phyloP scores from a whole-genome alignment of 163 green algal genomes.

The Prototheca cutis region DNA sequence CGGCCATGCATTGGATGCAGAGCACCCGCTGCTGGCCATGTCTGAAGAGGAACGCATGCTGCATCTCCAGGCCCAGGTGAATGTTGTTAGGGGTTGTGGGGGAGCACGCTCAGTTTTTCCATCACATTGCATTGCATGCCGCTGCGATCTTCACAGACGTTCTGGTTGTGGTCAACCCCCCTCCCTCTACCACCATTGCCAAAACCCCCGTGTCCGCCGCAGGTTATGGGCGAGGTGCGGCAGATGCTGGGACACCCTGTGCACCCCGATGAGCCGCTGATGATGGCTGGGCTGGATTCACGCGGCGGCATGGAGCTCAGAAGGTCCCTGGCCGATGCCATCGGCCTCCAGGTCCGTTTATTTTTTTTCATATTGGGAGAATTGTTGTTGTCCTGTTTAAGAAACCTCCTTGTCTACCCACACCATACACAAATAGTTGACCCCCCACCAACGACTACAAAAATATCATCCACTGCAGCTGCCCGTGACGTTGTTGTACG shows the following conservation, averaged over 20 bases:
- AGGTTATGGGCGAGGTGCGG: conserved; percentile 45
- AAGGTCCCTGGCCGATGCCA: conserved; percentile 36
- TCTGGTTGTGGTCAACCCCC: no score
- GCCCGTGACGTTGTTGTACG: conserved; percentile 75
- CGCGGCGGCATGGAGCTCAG: conserved; percentile 74
- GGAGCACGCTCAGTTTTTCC: no score
- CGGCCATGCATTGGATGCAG: conserved; percentile 7
- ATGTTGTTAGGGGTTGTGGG: background rate
- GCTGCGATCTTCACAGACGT: no score
- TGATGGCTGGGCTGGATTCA: conserved; percentile 65
- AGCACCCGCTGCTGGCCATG: conserved; percentile 46
- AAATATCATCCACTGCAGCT: no score
- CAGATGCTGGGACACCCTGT: conserved; percentile 52
- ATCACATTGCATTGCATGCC: no score
- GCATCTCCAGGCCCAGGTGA: conserved; percentile 43
- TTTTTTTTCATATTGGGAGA: background rate
- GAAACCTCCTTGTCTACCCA: no score
- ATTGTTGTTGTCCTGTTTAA: background rate
- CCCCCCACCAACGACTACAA: no score
- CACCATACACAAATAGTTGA: no score
- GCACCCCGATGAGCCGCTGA: conserved; percentile 56
- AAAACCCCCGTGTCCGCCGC: background rate
- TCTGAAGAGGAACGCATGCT: conserved; percentile 41
- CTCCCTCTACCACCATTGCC: no score
- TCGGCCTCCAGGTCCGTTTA: conserved; percentile 35